Evolutionary conservation across 2,329 filamentous ascomycete genomes (phyloP), one percentile per base, ranked within the genome.

Genomic region (Xylariaceae sp.): DNA sequence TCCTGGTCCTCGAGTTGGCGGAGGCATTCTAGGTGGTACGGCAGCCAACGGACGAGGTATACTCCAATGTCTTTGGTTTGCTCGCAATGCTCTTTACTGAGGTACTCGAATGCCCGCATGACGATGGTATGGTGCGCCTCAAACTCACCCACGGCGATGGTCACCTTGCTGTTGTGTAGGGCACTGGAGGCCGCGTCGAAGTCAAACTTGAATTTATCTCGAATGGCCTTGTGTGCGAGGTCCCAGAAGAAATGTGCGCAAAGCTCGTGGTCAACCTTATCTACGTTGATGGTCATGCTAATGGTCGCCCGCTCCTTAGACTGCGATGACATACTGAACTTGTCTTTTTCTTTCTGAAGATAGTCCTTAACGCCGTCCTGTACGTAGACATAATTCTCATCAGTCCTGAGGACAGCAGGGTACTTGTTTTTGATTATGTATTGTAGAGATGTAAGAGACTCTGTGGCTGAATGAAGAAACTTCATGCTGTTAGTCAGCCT

Each of bases 221-320:
- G 60, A 30, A 63, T 65, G 1, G 58, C 57, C 26, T 61, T 64
- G 2, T 65, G 56, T 3, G 65, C 59, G 4, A 67, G 49, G 8
- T 67, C 65, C 65, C 65, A 67, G 5, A 67, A 39, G n/a, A 67
- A 67, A 15, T 65, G 54, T 1, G 50, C 57, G 21, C 60, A 63
- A 2, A 61, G 33, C 53, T 66, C 64, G 15, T 63, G 60, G 7
- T 66, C 61, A 5, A 64, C 63, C 4, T 66, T 64, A n/a, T 59
- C 63, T 33, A 67, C 64, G 16, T 48, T 60, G 24, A 67, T 66
- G 3, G 37, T 61, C 64, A 67, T 66, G 39, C 63, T 65, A 40
- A 67, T 66, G 13, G 56, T 61, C 0, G 63, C 30, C 10, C 51
- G 58, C n/a, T 62, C 55, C 15, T 48, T 50, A 1, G 55, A 50